These are phyloP conservation scores for Colletotrichum zoysiae DNA, from an alignment of 2,329 filamentous ascomycete species.

Conservation along the genomic window DNA sequence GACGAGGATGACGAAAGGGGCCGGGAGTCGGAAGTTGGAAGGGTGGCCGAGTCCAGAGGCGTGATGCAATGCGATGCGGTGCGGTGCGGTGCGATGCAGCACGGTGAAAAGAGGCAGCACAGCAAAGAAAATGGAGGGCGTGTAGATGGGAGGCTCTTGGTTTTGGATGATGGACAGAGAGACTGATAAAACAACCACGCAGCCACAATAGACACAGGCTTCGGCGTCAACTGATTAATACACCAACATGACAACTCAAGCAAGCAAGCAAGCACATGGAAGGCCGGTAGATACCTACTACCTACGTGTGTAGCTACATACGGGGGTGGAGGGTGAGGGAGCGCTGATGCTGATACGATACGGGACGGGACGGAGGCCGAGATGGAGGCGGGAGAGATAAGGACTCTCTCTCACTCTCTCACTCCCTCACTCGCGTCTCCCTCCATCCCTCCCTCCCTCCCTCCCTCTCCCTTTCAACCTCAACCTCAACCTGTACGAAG, in stretches of 20 bases:
- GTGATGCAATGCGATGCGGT: not conserved
- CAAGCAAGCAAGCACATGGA: not conserved
- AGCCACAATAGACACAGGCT: not conserved
- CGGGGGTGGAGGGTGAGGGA: not conserved
- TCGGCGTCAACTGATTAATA: conserved; percentile 15
- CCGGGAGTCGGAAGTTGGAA: not conserved
- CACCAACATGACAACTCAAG: conserved; percentile 18
- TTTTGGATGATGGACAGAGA: conserved; percentile 20
- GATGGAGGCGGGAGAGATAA: conserved; percentile 21
- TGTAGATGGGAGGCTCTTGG: conserved; percentile 5
- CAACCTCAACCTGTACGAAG: not conserved
- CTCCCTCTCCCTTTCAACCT: not conserved
- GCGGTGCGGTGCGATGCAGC: not conserved
- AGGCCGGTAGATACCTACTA: not conserved
- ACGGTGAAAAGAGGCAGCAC: not conserved
- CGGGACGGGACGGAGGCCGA: conserved; percentile 8
- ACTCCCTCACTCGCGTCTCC: not conserved
- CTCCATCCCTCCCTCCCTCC: too few relatives aligned
- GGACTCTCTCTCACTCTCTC: not conserved
- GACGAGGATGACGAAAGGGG: conserved; percentile 28
- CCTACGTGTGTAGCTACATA: too few relatives aligned
- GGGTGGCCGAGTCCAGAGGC: conserved; percentile 2
- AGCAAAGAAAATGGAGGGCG: not conserved
- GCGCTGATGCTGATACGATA: conserved; percentile 11
- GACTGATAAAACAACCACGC: not conserved